phyloP scores from a whole-genome alignment of 139 green algal species.

The Axilococcus clingmanii region DNA sequence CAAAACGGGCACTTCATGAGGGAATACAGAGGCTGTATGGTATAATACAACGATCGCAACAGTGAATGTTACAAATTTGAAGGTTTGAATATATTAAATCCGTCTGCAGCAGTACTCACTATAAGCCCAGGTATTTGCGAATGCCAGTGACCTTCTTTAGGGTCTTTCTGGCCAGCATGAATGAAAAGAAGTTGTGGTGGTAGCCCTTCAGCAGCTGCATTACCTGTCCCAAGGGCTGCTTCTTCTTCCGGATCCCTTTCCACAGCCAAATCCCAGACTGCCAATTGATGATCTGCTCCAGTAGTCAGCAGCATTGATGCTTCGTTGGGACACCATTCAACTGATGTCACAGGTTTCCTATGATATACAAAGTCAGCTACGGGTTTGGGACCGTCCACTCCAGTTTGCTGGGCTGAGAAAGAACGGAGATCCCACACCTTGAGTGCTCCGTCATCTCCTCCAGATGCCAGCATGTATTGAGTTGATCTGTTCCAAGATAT shows the following conservation, averaged over 20 bases:
- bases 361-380: conserved; percentile 70
- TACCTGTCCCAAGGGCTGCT: conserved; percentile 62
- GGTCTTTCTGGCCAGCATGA: conserved; percentile 81
- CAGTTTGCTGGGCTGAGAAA: conserved; percentile 30
- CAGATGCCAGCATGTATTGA: conserved; percentile 88
- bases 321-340: conserved; percentile 95
- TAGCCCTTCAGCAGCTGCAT: conserved; percentile 64
- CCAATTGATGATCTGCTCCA: conserved; percentile 59
- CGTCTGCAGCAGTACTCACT: conserved; percentile 73
- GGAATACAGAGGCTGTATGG: not conserved
- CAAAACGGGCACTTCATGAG: conserved; percentile 5
- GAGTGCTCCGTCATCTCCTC: conserved; percentile 79
- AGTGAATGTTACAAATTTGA: conserved; percentile 65
- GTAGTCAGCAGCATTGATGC: conserved; percentile 75
- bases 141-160: conserved; percentile 98
- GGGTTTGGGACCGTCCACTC: conserved; percentile 2
- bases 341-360: conserved; percentile 62
- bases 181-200: conserved; percentile 89
- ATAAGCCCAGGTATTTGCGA: conserved; percentile 88
- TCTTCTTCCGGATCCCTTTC: conserved; percentile 95
- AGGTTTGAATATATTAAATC: conserved; percentile 96
- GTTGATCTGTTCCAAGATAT: conserved; percentile 87
- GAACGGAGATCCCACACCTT: conserved; percentile 90
- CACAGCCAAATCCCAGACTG: conserved; percentile 94
- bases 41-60: not conserved